These are phyloP conservation scores for Phlebiopsis flavidoalba DNA, from an alignment of 768 basidiomycete species.

Conservation along the genomic window DNA sequence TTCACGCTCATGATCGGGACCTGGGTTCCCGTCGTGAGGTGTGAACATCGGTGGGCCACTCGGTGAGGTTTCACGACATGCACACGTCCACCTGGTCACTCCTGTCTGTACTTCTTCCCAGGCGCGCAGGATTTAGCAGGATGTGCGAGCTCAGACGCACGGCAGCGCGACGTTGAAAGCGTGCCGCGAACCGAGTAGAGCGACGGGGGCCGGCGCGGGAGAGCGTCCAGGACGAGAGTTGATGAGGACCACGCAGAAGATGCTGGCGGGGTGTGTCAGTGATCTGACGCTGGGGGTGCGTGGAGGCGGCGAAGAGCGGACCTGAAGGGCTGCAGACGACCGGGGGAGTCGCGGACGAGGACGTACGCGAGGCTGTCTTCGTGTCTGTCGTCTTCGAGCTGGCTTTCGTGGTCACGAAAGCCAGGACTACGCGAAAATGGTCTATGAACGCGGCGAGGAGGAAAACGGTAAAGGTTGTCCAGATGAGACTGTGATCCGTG, in stretches of 20 bases:
- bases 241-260: neutral
- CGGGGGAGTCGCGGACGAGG: constrained; percentile 12
- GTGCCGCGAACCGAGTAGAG: constrained; percentile 3
- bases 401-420: neutral
- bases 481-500: neutral
- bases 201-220: constrained; percentile 1
- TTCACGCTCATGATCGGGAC: neutral
- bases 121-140: constrained; percentile 9
- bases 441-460: constrained; percentile 9
- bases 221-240: neutral
- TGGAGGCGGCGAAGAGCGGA: neutral
- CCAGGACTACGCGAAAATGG: neutral
- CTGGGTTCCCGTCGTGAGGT: constrained; percentile 4
- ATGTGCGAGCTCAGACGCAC: constrained; percentile 10
- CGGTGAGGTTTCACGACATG: constrained; percentile 6
- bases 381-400: neutral
- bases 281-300: neutral
- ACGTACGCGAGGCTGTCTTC: constrained; percentile 5
- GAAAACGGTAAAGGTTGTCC: constrained; percentile 3
- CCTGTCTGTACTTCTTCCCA: constrained; percentile 6
- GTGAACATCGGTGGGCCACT: constrained; percentile 18
- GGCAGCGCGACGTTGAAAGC: constrained; percentile 10
- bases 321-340: constrained; percentile 6
- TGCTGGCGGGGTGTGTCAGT: constrained; percentile 1
- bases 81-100: constrained; percentile 11